Conservation (phyloP, 1,284 basidiomycete species). For the Puccinia hordei region DNA sequence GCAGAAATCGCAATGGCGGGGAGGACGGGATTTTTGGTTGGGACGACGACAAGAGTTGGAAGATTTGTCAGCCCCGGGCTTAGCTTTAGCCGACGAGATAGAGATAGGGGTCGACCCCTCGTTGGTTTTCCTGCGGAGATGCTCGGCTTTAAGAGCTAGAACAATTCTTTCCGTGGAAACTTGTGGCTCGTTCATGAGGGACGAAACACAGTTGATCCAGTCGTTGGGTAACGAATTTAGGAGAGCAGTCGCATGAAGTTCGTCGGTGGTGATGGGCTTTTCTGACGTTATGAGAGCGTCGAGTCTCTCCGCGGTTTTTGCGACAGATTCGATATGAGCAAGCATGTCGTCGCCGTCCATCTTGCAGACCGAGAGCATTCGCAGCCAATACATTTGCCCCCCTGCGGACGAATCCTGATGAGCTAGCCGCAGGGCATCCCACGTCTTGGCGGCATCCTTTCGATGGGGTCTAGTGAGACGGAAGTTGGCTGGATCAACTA, state of each 20-base stretch:
- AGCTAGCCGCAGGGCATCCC: neutral
- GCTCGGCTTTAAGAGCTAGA: neutral
- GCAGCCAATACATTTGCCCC: conserved; percentile 1
- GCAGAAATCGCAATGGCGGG: neutral
- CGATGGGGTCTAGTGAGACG: neutral
- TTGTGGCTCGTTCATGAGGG: no score
- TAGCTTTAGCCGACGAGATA: neutral
- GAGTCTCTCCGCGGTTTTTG: neutral
- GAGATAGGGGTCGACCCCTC: neutral
- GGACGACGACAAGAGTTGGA: neutral
- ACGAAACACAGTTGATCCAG: no score
- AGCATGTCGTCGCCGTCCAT: conserved; percentile 8
- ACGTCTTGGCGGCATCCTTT: neutral
- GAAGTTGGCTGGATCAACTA: neutral
- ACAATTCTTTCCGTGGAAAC: no score
- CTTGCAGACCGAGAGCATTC: neutral
- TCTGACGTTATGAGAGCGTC: neutral
- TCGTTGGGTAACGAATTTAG: neutral
- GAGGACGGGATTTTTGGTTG: neutral
- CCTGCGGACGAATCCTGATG: no score
- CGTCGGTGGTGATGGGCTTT: neutral
- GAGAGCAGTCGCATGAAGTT: neutral
- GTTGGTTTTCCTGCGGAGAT: neutral
- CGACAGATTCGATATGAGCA: neutral
- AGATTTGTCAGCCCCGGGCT: neutral